These are phyloP conservation scores for Ceratobasidium sp. DNA, from an alignment of 1,284 basidiomycete species.

Conservation along the genomic window DNA sequence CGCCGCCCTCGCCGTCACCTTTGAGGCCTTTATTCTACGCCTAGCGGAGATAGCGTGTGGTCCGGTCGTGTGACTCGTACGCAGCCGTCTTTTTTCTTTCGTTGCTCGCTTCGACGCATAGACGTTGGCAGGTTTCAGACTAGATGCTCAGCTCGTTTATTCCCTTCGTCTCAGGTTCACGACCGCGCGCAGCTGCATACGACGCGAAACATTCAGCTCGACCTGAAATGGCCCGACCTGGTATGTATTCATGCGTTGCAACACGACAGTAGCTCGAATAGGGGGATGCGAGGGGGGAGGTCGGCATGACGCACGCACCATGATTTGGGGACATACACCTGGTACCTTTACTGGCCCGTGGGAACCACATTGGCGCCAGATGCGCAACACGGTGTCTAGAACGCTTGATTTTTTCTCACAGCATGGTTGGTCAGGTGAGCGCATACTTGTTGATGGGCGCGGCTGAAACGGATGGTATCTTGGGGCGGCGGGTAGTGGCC, in stretches of 20 bases:
- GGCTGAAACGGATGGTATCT: neutral
- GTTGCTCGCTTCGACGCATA: neutral
- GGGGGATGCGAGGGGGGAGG: neutral
- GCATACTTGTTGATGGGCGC: neutral
- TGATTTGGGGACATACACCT: neutral
- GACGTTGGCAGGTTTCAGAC: neutral
- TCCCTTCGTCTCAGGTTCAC: constrained; percentile 7
- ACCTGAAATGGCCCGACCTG: neutral
- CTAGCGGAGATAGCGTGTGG: constrained; percentile 8
- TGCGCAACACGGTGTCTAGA: constrained; percentile 12
- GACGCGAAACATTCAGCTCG: neutral
- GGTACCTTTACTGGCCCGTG: neutral
- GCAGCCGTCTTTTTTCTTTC: neutral
- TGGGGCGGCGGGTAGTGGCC: neutral
- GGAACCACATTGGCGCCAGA: constrained; percentile 27
- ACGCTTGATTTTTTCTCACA: constrained; percentile 24
- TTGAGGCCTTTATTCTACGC: constrained; percentile 21
- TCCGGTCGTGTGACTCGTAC: constrained; percentile 18
- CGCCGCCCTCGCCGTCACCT: neutral
- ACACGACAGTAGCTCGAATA: constrained; percentile 10
- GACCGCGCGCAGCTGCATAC: neutral
- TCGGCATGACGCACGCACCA: constrained; percentile 2
- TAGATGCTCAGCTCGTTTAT: neutral
- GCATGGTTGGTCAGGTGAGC: constrained; percentile 17
- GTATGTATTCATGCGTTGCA: neutral